Evolutionary conservation across 2,329 filamentous ascomycete species (phyloP).

Genomic region (Penicillium sp.): DNA sequence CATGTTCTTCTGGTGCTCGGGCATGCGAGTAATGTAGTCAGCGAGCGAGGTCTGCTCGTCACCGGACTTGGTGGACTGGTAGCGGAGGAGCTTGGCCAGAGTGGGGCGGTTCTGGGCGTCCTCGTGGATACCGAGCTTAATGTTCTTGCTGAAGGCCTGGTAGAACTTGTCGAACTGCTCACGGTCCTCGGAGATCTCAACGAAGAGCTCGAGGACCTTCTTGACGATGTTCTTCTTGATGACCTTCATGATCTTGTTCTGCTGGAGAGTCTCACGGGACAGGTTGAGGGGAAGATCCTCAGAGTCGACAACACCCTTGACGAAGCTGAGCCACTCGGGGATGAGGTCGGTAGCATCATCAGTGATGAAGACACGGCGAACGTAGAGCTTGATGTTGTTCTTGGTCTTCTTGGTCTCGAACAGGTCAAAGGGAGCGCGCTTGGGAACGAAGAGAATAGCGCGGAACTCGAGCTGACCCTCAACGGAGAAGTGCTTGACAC

Average conservation of each 20-base stretch:
- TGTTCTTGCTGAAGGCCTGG: conserved; percentile 98
- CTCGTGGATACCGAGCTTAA: conserved; percentile 99
- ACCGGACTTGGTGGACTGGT: conserved; percentile 98
- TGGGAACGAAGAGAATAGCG: conserved; percentile 98
- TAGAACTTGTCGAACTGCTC: conserved; percentile 99
- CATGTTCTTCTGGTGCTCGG: conserved; percentile 99
- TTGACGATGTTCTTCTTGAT: conserved; percentile 99
- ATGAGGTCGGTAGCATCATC: conserved; percentile 99
- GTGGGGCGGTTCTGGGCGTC: conserved; percentile 92
- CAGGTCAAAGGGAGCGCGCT: conserved; percentile 98
- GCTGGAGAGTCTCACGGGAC: conserved; percentile 99
- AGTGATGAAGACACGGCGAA: conserved; percentile 99
- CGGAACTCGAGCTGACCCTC: conserved; percentile 99
- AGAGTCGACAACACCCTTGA: conserved; percentile 99
- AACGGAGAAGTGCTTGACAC: conserved; percentile 99
- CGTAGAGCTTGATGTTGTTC: conserved; percentile 99
- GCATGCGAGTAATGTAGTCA: conserved; percentile 99
- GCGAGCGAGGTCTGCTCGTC: conserved; percentile 91
- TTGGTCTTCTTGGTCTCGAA: conserved; percentile 99
- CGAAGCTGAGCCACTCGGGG: conserved; percentile 97
- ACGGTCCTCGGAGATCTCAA: conserved; percentile 98
- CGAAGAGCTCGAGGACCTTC: conserved; percentile 99
- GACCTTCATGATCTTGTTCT: conserved; percentile 99
- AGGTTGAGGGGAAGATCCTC: conserved; percentile 99
- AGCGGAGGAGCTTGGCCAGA: conserved; percentile 97